Conservation (phyloP, 768 basidiomycete genomes). For the Serendipita indica region DNA sequence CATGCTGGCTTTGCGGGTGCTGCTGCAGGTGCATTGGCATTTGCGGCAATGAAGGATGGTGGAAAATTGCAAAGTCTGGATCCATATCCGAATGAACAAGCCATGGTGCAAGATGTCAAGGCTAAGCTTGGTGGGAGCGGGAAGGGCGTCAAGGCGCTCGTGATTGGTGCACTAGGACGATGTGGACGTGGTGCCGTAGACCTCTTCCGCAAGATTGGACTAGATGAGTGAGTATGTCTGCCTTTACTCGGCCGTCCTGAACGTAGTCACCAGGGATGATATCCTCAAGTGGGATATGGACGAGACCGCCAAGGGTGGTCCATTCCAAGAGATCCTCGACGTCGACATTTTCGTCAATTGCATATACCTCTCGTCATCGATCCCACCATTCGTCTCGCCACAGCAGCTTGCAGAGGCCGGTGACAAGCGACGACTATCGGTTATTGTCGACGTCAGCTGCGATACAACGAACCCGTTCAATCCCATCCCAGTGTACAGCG, state of each 20-base stretch:
- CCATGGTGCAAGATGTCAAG: conserved; percentile 68
- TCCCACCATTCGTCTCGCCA: conserved; percentile 67
- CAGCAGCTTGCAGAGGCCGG: conserved; percentile 65
- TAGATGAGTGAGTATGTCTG: conserved; percentile 58
- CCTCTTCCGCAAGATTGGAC: conserved; percentile 88
- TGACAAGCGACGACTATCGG: conserved; percentile 45
- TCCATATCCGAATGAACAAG: conserved; percentile 71
- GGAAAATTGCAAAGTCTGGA: conserved; percentile 49
- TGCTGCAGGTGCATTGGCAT: conserved; percentile 60
- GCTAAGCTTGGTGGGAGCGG: conserved; percentile 47
- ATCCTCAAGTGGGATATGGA: conserved; percentile 96
- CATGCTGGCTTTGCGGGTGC: conserved; percentile 96
- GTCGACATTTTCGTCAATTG: conserved; percentile 99
- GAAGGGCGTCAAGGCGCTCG: conserved; percentile 67
- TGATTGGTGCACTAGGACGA: conserved; percentile 90
- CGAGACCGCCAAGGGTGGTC: conserved; percentile 94
- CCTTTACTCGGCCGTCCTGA: neutral
- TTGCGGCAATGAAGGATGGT: conserved; percentile 53
- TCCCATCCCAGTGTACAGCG: conserved; percentile 84
- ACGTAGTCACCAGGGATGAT: conserved; percentile 44
- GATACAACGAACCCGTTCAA: conserved; percentile 99
- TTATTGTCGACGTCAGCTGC: conserved; percentile 95
- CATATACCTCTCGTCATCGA: conserved; percentile 82
- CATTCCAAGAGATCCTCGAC: conserved; percentile 87
- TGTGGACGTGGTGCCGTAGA: conserved; percentile 93